These are phyloP conservation scores for Dothiorella sarmentorum DNA, from an alignment of 2,329 filamentous ascomycete genomes.

Conservation along the genomic window DNA sequence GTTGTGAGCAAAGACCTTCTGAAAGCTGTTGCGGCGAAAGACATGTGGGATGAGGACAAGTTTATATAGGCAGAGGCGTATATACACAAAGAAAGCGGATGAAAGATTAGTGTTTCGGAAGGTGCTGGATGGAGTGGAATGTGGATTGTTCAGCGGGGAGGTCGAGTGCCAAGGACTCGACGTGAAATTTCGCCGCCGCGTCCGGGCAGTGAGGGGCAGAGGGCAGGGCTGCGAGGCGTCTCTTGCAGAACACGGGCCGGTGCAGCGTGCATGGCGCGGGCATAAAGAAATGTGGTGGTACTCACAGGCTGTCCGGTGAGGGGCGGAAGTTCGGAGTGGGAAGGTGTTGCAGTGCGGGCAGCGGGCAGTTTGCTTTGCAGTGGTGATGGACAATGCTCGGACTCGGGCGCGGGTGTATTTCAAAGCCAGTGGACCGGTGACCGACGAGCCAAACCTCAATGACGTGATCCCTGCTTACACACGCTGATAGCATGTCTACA, in stretches of 20 bases:
- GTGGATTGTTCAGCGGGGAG: slow-evolving; percentile 18
- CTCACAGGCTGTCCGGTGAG: not conserved
- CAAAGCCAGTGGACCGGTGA: slow-evolving; percentile 5
- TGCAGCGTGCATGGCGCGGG: not conserved
- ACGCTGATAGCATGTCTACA: no score
- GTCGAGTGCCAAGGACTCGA: not conserved
- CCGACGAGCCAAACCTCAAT: slow-evolving; percentile 9
- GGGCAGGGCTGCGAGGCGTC: not conserved
- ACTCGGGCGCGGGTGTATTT: slow-evolving; percentile 13
- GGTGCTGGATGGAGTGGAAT: slow-evolving; percentile 34
- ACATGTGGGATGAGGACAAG: slow-evolving; percentile 22
- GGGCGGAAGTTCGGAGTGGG: slow-evolving; percentile 7
- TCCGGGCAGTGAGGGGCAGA: slow-evolving; percentile 16
- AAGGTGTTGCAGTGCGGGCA: not conserved
- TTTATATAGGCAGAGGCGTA: slow-evolving; percentile 19
- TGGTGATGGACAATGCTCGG: not conserved
- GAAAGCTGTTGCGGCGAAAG: slow-evolving; percentile 31
- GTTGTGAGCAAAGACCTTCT: slow-evolving; percentile 44
- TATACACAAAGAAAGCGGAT: slow-evolving; percentile 27
- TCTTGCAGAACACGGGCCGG: not conserved
- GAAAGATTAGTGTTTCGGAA: slow-evolving; percentile 12
- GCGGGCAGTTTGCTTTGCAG: not conserved
- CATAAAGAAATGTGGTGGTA: not conserved
- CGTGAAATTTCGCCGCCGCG: slow-evolving; percentile 18
- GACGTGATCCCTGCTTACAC: slow-evolving; percentile 4